Evolutionary conservation across 2,329 filamentous ascomycete species (phyloP), one percentile per base, ranked within the genome.

Genomic region (Neobulgaria alba): DNA sequence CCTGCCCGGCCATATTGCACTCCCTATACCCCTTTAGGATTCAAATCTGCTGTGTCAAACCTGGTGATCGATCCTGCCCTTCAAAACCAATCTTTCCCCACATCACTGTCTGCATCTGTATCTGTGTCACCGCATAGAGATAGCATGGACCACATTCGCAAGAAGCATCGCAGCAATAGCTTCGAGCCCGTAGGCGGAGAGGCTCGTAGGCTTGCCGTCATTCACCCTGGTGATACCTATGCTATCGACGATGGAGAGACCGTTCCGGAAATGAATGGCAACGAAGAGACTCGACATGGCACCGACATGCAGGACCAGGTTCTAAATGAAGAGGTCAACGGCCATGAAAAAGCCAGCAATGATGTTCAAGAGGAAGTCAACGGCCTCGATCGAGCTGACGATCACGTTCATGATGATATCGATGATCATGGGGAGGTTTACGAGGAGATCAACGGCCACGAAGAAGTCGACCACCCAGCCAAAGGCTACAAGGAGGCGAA

Each of bases 151-250:
- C 42, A 55, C 30, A 29, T 50, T 12, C 51, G 42, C 36, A 58
- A 58, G 41, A 57, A 54, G 44, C 49, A 46, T 29, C 51, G 51
- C 39, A 34, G 26, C 29, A 54, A 50, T 41, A 37, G 47, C 36
- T 46, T 52, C 33, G 43, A 48, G 17, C 34, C 46, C n/a, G n/a
- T n/a, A n/a, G n/a, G n/a, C n/a, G n/a, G n/a, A n/a, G n/a, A n/a
- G n/a, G n/a, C n/a, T n/a, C n/a, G n/a, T n/a, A n/a, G n/a, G n/a
- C n/a, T n/a, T n/a, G n/a, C n/a, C n/a, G n/a, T n/a, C n/a, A n/a
- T n/a, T n/a, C n/a, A n/a, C n/a, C n/a, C n/a, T n/a, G n/a, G n/a
- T n/a, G n/a, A n/a, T n/a, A n/a, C n/a, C n/a, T n/a, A n/a, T n/a
- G n/a, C n/a, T n/a, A n/a, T n/a, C n/a, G n/a, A n/a, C n/a, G n/a